Evolutionary conservation across 331 rosid genomes (phyloP).

Genomic region (Prunus yedoensis): DNA sequence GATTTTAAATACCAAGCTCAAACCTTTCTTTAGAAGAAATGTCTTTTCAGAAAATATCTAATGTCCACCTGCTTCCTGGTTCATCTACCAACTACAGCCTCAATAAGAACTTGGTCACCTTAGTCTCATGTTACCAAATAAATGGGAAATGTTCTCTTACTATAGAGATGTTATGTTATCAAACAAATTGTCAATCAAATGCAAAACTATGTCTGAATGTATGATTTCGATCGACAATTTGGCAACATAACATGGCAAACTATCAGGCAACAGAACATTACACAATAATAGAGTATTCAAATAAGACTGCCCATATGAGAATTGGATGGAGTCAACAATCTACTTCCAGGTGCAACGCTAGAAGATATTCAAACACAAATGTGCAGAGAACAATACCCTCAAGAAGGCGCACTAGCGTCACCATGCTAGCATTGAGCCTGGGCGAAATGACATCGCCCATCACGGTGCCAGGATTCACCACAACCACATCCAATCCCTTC

Average conservation of each 20-base stretch:
- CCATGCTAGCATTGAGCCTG: constrained; percentile 75
- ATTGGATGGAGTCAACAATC: background rate
- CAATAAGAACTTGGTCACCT: too few species aligned
- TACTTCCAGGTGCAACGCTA: background rate
- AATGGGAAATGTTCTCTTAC: background rate
- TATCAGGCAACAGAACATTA: background rate
- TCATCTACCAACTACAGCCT: too few species aligned
- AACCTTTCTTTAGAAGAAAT: background rate
- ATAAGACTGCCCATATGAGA: too few species aligned
- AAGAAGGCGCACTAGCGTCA: constrained; percentile 60
- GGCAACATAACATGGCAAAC: background rate
- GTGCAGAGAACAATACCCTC: constrained; percentile 47
- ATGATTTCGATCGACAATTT: background rate
- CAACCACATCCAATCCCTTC: constrained; percentile 82
- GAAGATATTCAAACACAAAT: background rate
- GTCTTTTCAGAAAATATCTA: too few species aligned
- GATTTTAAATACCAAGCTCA: background rate
- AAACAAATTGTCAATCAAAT: background rate
- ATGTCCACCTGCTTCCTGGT: too few species aligned
- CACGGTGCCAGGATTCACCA: constrained; percentile 85
- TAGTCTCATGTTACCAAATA: background rate
- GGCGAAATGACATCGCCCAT: constrained; percentile 80
- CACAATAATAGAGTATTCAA: background rate
- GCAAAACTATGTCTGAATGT: background rate
- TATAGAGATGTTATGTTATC: background rate